Conservation (phyloP, 1,139 yeast species). For the Keqinozyma sinolaborantium region DNA sequence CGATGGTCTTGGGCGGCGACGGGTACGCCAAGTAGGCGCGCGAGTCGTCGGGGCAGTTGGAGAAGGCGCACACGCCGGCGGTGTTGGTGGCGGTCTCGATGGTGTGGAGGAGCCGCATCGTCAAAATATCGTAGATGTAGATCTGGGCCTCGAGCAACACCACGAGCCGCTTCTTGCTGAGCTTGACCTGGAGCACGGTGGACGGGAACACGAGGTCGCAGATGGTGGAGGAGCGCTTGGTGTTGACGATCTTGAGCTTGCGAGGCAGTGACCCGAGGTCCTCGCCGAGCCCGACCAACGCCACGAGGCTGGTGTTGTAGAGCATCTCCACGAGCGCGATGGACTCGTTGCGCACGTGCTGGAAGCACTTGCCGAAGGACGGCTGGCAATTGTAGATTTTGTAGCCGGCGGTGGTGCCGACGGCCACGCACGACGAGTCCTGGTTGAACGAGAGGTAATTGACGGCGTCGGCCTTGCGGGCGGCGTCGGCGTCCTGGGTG, state of each 20-base stretch:
- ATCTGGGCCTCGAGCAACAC: slow-evolving; percentile 83
- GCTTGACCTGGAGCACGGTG: slow-evolving; percentile 69
- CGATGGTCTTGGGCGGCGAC: slow-evolving; percentile 61
- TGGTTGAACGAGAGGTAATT: slow-evolving; percentile 81
- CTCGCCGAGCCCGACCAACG: slow-evolving; percentile 85
- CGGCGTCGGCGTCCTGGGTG: slow-evolving; percentile 5
- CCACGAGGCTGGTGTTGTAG: slow-evolving; percentile 82
- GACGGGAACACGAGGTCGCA: slow-evolving; percentile 91
- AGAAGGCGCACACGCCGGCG: slow-evolving; percentile 58
- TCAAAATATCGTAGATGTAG: slow-evolving; percentile 82
- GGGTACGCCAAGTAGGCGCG: slow-evolving; percentile 81
- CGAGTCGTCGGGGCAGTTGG: slow-evolving; percentile 53
- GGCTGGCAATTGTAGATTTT: slow-evolving; percentile 87
- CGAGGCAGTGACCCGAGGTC: slow-evolving; percentile 79
- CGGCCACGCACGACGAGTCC: slow-evolving; percentile 82
- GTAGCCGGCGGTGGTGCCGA: slow-evolving; percentile 77
- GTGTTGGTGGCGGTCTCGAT: slow-evolving; percentile 80
- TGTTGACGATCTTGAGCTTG: slow-evolving; percentile 75
- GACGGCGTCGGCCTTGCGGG: slow-evolving; percentile 24
- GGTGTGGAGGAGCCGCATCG: slow-evolving; percentile 84
- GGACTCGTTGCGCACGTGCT: slow-evolving; percentile 47
- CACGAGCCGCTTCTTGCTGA: slow-evolving; percentile 71
- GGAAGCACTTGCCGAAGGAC: slow-evolving; percentile 71
- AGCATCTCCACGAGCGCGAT: slow-evolving; percentile 85
- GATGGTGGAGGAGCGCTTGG: slow-evolving; percentile 66